Evolutionary conservation across 768 basidiomycete genomes (phyloP), one percentile per base, ranked within the genome.

Genomic region (Auricularia sp.): DNA sequence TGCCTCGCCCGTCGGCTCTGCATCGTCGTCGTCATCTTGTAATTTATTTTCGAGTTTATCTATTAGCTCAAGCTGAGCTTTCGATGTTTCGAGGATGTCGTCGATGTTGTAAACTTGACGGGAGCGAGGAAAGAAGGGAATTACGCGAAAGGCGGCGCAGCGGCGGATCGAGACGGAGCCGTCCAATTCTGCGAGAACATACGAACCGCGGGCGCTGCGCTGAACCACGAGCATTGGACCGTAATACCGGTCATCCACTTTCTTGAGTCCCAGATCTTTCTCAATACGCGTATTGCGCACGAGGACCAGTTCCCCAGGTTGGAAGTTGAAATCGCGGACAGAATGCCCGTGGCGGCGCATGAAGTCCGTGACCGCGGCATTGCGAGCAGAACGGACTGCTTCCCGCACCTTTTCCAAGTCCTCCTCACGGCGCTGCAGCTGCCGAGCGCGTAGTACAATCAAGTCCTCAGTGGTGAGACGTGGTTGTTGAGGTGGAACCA

Each of bases 221-320:
- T 72, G 75, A 4, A 68, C 66, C 10, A 65, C 36, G 2, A 78
- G 51, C 0, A 80, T 75, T 0, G 78, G 79, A n/a, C 79, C 79
- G 16, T 76, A 56, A 64, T 79, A 81, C 3, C 75, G 35, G 35
- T 71, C 68, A 3, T 69, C 71, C 1, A 72, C 73, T 62, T 79
- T 80, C 1, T 67, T 56, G 21, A 69, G 69, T 10, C 47, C 47
- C 0, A 76, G 66, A 0, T 73, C 68, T 33, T 69, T 74, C 33
- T 78, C 75, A 1, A 77, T 64, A 0, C 64, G 44, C 0, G 74
- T 73, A 63, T 82, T 80, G 3, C 73, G 63, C 0, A 79, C 70
- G 0, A 82, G 69, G 0, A 79, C 76, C 0, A 80, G 66, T 0
- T 69, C 68, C 14, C 78, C 77, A 8, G 67, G 68, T 35, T 69